Conservation (phyloP, 345 rosid genomes). For the Hibiscus mutabilis region DNA sequence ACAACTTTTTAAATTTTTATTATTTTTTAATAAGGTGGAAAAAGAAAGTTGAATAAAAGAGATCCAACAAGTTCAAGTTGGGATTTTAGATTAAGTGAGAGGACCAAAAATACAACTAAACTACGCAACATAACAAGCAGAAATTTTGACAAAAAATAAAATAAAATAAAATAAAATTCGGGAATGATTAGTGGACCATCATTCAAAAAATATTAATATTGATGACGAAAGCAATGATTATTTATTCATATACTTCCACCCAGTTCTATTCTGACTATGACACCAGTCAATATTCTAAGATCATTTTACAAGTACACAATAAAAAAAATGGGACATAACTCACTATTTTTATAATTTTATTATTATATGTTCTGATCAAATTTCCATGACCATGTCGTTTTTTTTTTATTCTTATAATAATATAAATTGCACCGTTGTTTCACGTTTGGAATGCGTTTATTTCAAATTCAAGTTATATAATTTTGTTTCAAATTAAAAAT, state of each 20-base stretch:
- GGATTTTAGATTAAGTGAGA: neutral
- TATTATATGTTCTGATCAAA: neutral
- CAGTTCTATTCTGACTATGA: neutral
- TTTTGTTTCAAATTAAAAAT: too few species aligned
- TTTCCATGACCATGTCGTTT: too few species aligned
- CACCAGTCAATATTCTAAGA: neutral
- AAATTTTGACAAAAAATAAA: too few species aligned
- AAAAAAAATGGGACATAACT: neutral
- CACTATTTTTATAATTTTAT: neutral
- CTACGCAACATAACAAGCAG: too few species aligned
- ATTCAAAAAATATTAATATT: neutral
- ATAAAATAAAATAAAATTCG: too few species aligned
- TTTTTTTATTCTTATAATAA: too few species aligned
- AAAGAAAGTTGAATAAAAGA: neutral
- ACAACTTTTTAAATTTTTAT: too few species aligned
- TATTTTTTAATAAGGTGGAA: too few species aligned
- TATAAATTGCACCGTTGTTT: too few species aligned
- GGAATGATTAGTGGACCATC: conserved; percentile 9
- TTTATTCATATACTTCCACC: neutral
- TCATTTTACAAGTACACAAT: neutral
- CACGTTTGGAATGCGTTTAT: too few species aligned
- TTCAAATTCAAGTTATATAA: too few species aligned
- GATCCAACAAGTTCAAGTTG: neutral
- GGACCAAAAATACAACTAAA: neutral
- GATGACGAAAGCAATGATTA: neutral